These are phyloP conservation scores for Pleurotus ostreatus DNA, from an alignment of 768 basidiomycete genomes.

Conservation along the genomic window DNA sequence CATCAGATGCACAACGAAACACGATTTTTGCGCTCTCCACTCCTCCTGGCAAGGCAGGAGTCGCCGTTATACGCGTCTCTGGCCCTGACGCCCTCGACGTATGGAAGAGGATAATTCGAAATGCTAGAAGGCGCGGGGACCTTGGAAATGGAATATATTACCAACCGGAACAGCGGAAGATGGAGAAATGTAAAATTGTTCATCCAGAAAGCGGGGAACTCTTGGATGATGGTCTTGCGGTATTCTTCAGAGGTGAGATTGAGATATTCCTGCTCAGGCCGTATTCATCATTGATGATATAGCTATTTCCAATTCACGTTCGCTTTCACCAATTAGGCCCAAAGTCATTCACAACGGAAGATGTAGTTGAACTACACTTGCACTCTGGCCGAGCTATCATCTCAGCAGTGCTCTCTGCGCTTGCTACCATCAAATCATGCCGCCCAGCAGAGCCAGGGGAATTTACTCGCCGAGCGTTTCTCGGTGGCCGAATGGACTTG, in stretches of 20 bases:
- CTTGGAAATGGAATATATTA: conserved; percentile 9
- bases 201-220: conserved; percentile 56
- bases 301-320: neutral
- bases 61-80: conserved; percentile 80
- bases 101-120: conserved; percentile 56
- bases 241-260: conserved; percentile 75
- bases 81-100: conserved; percentile 68
- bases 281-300: neutral
- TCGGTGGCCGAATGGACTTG: conserved; percentile 77
- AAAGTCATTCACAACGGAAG: conserved; percentile 80
- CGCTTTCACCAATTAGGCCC: conserved; percentile 43
- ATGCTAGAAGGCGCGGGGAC: conserved; percentile 10
- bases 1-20: conserved; percentile 49
- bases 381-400: conserved; percentile 86
- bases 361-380: conserved; percentile 79
- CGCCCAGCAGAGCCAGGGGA: conserved; percentile 85
- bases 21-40: conserved; percentile 91
- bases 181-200: conserved; percentile 67
- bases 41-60: conserved; percentile 79
- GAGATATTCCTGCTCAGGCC: neutral
- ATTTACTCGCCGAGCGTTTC: conserved; percentile 82
- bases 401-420: conserved; percentile 59
- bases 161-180: conserved; percentile 56
- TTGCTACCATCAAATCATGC: conserved; percentile 57
- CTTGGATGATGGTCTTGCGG: conserved; percentile 76